These are phyloP conservation scores for Crepidotus variabilis DNA, from an alignment of 768 basidiomycete species.

Conservation along the genomic window DNA sequence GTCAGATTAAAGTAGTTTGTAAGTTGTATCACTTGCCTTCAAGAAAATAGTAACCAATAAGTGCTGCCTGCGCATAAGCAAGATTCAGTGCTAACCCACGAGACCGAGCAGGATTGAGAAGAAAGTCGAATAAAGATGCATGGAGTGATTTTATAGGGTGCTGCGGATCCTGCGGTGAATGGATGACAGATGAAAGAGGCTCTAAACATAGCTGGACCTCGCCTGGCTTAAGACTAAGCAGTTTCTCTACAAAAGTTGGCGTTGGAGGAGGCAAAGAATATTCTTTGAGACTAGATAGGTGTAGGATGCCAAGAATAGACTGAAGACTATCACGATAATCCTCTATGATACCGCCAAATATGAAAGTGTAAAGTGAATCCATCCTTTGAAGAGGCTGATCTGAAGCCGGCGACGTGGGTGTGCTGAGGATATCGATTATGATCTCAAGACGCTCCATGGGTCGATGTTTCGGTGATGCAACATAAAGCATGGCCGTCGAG, in stretches of 20 bases:
- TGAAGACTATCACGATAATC: not conserved
- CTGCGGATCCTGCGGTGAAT: not conserved
- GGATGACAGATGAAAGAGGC: not conserved
- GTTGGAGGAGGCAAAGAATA: not conserved
- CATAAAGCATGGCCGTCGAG: too few species aligned
- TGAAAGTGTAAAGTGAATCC: not conserved
- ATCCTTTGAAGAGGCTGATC: not conserved
- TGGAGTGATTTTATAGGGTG: not conserved
- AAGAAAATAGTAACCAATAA: not conserved
- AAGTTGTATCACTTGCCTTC: not conserved
- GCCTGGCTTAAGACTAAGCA: not conserved
- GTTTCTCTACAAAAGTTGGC: not conserved
- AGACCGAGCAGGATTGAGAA: not conserved
- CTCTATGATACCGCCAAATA: not conserved
- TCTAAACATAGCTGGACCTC: not conserved
- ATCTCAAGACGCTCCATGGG: constrained; percentile 1
- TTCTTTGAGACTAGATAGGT: not conserved
- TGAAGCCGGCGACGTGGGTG: not conserved
- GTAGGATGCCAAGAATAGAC: not conserved
- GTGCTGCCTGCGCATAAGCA: not conserved
- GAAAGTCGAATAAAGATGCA: not conserved
- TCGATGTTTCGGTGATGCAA: constrained; percentile 5
- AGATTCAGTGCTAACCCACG: not conserved
- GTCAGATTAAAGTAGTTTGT: too few species aligned
- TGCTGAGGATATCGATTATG: not conserved